Base-by-base conservation (phyloP, 257 asterid species). In the Buddleja alternifolia region DNA sequence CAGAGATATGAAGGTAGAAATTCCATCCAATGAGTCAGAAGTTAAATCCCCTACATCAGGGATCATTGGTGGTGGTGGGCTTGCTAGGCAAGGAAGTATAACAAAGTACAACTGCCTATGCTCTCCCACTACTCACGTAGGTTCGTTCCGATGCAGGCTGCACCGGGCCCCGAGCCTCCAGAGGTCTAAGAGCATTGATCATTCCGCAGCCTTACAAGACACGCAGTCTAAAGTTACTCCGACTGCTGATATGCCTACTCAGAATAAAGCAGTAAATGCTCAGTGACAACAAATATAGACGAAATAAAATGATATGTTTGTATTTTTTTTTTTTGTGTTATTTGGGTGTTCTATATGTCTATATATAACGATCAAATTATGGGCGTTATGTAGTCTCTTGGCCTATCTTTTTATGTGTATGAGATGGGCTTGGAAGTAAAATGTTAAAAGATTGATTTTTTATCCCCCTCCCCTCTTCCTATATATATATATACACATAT, bases 51-150 rank as follows among this genome's bases (percentile, higher is more conserved):
- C 77, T 12, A 50, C 75, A 40, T 44, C n/a, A 32, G 42, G 54
- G 24, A 41, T 44, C 37, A 19, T 17, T 17, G 11, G 64, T 56
- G 52, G 66, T 20, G 78, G 83, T 16, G 89, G 87, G 70, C 89
- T 85, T 51, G 73, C 80, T 7, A 86, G 97, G 25, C 93, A 90
- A 66, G 93, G 87, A 34, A 90, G 95, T 55, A 71, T 82, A 10
- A 77, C 79, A 1, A 86, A 80, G 83, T 62, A 60, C 66, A 81
- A 76, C 60, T 90, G 97, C 61, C 34, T 88, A 4, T 90, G 96
- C 73, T 88, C 97, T 36, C 95, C 96, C 0, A 88, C 97, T 3
- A 86, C 91, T 4, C 96, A 90, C 39, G 84, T 78, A 2, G 96
- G 97, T 73, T 90, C 93, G 24, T 90, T 86, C 23, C 86, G 97